Percentiles rank a stretch among this genome's conserved stretches.
Conservation (phyloP, 169 alveolate species). For the Cryptosporidium sp. region DNA sequence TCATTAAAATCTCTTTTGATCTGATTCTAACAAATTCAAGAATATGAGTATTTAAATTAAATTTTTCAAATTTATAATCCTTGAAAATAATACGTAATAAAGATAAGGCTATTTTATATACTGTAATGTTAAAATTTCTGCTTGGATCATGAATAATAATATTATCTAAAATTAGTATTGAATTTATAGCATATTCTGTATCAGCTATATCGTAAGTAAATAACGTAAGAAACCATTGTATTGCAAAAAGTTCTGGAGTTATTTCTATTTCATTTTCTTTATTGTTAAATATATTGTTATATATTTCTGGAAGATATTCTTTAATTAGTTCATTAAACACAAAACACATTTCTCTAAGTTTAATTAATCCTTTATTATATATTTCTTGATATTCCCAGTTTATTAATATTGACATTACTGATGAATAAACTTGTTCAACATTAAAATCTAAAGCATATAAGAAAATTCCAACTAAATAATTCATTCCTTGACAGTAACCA, state of each 20-base stretch:
- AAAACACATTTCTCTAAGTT: conserved; percentile 64
- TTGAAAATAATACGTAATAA: conserved; percentile 9
- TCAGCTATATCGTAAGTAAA: conserved; percentile 73
- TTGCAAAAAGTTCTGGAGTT: conserved; percentile 70
- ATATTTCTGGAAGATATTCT: conserved; percentile 33
- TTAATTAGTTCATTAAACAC: conserved; percentile 47
- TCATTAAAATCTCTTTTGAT: conserved; percentile 33
- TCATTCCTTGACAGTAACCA: conserved; percentile 75
- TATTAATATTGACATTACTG: conserved; percentile 48
- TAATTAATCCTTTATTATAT: conserved; percentile 35
- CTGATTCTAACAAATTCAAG: conserved; percentile 51
- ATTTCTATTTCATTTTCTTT: conserved; percentile 32
- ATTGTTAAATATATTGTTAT: conserved; percentile 26
- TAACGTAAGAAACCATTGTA: conserved; percentile 68
- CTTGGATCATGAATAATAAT: conserved; percentile 60
- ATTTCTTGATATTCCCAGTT: conserved; percentile 70
- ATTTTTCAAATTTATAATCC: conserved; percentile 5
- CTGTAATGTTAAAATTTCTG: conserved; percentile 11
- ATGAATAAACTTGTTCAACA: conserved; percentile 30
- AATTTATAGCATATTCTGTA: conserved; percentile 34
- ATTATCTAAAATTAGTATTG: conserved; percentile 47
- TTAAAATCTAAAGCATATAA: conserved; percentile 43
- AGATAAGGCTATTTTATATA: conserved; percentile 52
- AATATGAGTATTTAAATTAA: conserved; percentile 9
- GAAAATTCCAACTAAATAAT: conserved; percentile 49